phyloP scores from a whole-genome alignment of 2,329 filamentous ascomycete species.

The Neopestalotiopsis sp. region DNA sequence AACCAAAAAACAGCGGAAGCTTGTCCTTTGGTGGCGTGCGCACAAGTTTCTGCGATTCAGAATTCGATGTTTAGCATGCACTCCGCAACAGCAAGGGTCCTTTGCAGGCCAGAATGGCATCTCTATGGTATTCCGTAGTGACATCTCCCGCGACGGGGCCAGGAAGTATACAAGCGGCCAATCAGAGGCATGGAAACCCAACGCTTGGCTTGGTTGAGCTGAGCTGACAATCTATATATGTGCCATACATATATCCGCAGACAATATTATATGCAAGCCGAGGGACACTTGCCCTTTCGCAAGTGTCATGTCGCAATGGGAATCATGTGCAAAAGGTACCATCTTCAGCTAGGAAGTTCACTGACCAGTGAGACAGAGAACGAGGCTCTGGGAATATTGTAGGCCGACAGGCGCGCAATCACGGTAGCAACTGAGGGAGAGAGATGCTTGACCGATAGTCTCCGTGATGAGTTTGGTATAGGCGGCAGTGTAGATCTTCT shows the following conservation, averaged over 20 bases:
- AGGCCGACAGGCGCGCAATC: not conserved
- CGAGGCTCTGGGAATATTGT: not conserved
- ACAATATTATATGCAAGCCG: not conserved
- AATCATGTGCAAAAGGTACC: not conserved
- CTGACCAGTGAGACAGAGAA: not conserved
- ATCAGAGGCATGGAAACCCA: not conserved
- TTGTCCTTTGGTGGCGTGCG: not conserved
- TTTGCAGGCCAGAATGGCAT: not conserved
- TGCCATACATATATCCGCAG: not conserved
- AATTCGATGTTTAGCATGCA: not conserved
- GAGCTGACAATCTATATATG: not conserved
- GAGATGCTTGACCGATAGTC: not conserved
- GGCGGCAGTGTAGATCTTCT: not conserved
- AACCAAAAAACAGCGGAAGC: not conserved
- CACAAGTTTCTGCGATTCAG: not conserved
- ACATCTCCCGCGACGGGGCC: not conserved
- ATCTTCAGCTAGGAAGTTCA: not conserved
- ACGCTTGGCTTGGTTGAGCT: not conserved
- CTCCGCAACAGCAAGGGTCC: not conserved
- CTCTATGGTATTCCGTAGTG: not conserved
- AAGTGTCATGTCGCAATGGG: not conserved
- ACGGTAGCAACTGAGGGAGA: not conserved
- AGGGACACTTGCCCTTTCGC: not conserved
- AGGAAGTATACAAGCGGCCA: slow-evolving; percentile 9
- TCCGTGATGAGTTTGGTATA: not conserved